Conservation (phyloP, 345 rosid species). For the Lepidium didymum region DNA sequence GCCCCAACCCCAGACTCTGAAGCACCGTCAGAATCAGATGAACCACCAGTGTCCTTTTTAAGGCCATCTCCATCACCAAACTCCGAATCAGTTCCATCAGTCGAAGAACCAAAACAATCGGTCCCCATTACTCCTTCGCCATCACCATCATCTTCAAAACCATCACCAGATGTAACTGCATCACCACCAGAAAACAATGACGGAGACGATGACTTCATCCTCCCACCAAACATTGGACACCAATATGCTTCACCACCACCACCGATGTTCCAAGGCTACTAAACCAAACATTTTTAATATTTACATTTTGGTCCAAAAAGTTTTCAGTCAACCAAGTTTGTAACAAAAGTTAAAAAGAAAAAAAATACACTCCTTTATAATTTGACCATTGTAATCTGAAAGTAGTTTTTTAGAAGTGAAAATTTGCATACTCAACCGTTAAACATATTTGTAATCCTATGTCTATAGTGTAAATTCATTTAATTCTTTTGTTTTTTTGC, state of each 20-base stretch:
- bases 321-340: neutral
- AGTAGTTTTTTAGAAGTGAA: slow-evolving; percentile 12
- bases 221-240: slow-evolving; percentile 67
- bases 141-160: slow-evolving; percentile 9
- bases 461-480: slow-evolving; percentile 23
- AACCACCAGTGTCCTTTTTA: neutral
- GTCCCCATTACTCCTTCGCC: slow-evolving; percentile 12
- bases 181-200: slow-evolving; percentile 20
- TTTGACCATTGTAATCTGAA: slow-evolving; percentile 16
- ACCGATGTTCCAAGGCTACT: slow-evolving; percentile 76
- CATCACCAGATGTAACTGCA: slow-evolving; percentile 14
- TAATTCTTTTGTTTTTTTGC: neutral
- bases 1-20: slow-evolving; percentile 30
- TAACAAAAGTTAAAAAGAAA: neutral
- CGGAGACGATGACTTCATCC: slow-evolving; percentile 23
- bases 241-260: slow-evolving; percentile 86
- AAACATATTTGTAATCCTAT: neutral
- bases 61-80: slow-evolving; percentile 6
- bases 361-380: neutral
- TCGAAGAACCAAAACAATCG: slow-evolving; percentile 21
- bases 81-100: slow-evolving; percentile 21
- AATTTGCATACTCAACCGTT: neutral
- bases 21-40: slow-evolving; percentile 12
- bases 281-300: slow-evolving; percentile 13
- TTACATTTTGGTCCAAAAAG: neutral